Evolutionary conservation across 1,284 basidiomycete genomes (phyloP).

Genomic region (Schizopora paradoxa): DNA sequence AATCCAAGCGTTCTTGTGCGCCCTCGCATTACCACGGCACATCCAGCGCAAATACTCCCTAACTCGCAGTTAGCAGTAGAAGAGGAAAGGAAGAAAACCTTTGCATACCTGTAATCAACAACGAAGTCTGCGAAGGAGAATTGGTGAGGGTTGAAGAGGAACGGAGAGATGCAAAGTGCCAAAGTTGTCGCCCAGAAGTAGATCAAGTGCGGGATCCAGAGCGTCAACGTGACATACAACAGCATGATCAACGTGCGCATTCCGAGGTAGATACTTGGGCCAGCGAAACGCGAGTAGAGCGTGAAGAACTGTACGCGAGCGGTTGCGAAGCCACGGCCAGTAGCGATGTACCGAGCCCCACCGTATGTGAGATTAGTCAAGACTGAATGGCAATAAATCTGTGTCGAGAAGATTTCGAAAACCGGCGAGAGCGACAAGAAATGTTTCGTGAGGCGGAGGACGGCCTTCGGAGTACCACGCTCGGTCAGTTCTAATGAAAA

Average conservation of each 20-base stretch:
- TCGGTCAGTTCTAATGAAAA: constrained; percentile 75
- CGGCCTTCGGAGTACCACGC: constrained; percentile 83
- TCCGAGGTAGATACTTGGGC: constrained; percentile 93
- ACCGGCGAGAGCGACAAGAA: constrained; percentile 90
- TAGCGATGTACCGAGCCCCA: constrained; percentile 96
- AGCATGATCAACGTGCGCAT: constrained; percentile 87
- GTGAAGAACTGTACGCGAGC: constrained; percentile 90
- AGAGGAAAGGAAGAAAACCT: neutral
- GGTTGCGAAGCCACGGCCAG: constrained; percentile 96
- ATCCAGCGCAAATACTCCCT: constrained; percentile 96
- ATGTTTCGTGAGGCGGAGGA: constrained; percentile 86
- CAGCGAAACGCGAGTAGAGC: constrained; percentile 92
- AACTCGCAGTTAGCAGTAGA: constrained; percentile 18
- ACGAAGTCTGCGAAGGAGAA: constrained; percentile 94
- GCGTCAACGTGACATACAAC: constrained; percentile 83
- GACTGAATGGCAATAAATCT: constrained; percentile 95
- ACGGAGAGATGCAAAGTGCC: constrained; percentile 85
- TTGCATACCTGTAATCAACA: constrained; percentile 84
- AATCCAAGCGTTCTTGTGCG: constrained; percentile 97
- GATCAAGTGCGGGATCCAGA: constrained; percentile 87
- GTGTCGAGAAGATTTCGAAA: constrained; percentile 94
- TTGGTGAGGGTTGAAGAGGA: constrained; percentile 97
- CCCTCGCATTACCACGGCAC: constrained; percentile 92
- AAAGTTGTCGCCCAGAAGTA: constrained; percentile 95
- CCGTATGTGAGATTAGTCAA: constrained; percentile 92